Evolutionary conservation across 148 eudicot species (phyloP).

Genomic region (Selenicereus undatus): DNA sequence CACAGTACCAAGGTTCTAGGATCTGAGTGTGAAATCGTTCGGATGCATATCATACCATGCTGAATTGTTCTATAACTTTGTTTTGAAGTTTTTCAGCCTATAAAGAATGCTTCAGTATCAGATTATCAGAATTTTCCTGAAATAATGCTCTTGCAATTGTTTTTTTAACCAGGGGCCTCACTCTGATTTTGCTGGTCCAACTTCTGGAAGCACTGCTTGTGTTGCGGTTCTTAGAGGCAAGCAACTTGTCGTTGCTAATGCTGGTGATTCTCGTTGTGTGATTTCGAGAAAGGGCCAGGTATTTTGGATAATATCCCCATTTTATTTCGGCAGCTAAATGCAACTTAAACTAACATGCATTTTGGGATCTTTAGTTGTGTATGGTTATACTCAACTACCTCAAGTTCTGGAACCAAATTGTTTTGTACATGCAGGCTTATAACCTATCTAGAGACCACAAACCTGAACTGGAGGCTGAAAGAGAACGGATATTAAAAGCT

Average conservation of each 20-base stretch:
- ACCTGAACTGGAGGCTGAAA: constrained; percentile 93
- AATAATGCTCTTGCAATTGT: constrained; percentile 10
- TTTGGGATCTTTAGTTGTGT: neutral
- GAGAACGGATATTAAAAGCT: constrained; percentile 82
- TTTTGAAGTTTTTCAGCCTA: neutral
- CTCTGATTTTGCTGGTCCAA: constrained; percentile 95
- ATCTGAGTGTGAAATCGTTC: neutral
- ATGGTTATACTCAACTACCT: neutral
- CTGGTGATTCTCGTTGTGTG: constrained; percentile 98
- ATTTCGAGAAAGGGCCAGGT: constrained; percentile 98
- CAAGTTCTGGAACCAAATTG: neutral
- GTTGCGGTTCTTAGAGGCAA: constrained; percentile 72
- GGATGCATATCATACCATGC: neutral
- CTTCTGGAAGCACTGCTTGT: constrained; percentile 95
- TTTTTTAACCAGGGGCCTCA: constrained; percentile 76
- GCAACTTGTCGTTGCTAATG: constrained; percentile 90
- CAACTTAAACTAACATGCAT: neutral
- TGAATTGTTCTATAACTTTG: neutral
- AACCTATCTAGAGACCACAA: constrained; percentile 96
- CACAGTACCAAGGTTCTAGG: neutral
- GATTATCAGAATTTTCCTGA: neutral
- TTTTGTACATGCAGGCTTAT: constrained; percentile 59
- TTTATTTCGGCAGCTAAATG: neutral
- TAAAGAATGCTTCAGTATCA: neutral
- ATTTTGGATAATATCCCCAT: neutral